These are phyloP conservation scores for Citeromyces nyonsensis DNA, from an alignment of 805 yeast genomes.

Conservation along the genomic window DNA sequence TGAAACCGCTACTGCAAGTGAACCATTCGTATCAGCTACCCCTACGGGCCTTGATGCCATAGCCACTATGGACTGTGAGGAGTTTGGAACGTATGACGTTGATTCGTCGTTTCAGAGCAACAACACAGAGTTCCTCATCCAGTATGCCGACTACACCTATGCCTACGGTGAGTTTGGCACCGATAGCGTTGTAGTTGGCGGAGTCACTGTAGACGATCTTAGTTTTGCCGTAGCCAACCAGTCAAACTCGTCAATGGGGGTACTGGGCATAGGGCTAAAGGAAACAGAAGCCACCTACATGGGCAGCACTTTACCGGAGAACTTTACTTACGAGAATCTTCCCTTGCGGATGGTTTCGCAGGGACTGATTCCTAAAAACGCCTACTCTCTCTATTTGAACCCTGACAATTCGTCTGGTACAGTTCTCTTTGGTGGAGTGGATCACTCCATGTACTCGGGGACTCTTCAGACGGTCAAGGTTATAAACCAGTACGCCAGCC, in stretches of 20 bases:
- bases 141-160: conserved; percentile 30
- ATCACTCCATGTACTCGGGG: conserved; percentile 46
- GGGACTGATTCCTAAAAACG: conserved; percentile 38
- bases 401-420: conserved; percentile 29
- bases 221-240: conserved; percentile 64
- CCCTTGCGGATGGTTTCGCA: conserved; percentile 44
- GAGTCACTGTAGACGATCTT: conserved; percentile 26
- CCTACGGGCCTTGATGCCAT: too few species aligned
- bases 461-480: conserved; percentile 30
- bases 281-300: conserved; percentile 52
- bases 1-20: too few species aligned
- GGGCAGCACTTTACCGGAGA: conserved; percentile 6
- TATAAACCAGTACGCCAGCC: conserved; percentile 21
- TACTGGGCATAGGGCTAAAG: conserved; percentile 57
- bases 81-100: conserved; percentile 33
- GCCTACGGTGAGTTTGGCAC: conserved; percentile 44
- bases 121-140: conserved; percentile 22
- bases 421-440: conserved; percentile 64
- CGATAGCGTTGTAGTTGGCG: conserved; percentile 42
- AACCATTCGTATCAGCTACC: too few species aligned
- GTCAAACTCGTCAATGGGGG: conserved; percentile 54
- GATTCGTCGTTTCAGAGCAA: too few species aligned
- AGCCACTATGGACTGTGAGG: conserved; percentile 21
- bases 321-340: conserved; percentile 58
- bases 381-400: conserved; percentile 51